A percentile compares a stretch with the other conserved stretches of the same genome.
Evolutionary conservation across 495 filamentous ascomycete genomes (phyloP).

Genomic region (Gamarada debralockiae): DNA sequence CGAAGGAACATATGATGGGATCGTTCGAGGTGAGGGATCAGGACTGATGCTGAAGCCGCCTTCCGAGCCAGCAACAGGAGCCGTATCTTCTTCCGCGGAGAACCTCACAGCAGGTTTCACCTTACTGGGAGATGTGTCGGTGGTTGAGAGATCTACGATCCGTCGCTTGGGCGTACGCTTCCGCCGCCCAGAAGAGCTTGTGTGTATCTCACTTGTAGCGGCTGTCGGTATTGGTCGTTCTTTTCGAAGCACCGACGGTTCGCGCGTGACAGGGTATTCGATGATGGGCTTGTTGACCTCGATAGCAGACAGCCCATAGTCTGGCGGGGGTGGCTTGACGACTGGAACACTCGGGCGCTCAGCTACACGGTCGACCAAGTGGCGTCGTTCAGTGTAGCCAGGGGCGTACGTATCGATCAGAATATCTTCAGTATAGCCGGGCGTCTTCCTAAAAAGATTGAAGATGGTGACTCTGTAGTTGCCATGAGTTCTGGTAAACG

Average conservation of each 20-base stretch:
- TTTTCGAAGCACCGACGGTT: slow-evolving; percentile 47
- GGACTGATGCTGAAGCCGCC: slow-evolving; percentile 25
- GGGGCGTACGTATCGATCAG: slow-evolving; percentile 81
- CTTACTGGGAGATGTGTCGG: slow-evolving; percentile 42
- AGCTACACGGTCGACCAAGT: slow-evolving; percentile 76
- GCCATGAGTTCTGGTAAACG: slow-evolving; percentile 82
- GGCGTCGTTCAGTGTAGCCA: slow-evolving; percentile 75
- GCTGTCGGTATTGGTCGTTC: slow-evolving; percentile 40
- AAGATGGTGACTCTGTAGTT: slow-evolving; percentile 87
- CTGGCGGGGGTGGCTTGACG: slow-evolving; percentile 58
- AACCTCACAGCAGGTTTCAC: slow-evolving; percentile 12
- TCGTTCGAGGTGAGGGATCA: slow-evolving; percentile 19
- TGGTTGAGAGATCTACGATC: slow-evolving; percentile 77
- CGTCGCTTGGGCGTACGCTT: slow-evolving; percentile 60
- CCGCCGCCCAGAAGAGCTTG: slow-evolving; percentile 38
- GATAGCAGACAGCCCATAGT: slow-evolving; percentile 51
- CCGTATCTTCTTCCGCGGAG: slow-evolving; percentile 14
- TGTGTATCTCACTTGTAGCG: slow-evolving; percentile 46
- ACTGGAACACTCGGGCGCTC: slow-evolving; percentile 72
- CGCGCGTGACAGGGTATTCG: slow-evolving; percentile 38
- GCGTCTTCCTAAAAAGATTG: slow-evolving; percentile 91
- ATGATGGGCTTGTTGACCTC: slow-evolving; percentile 61
- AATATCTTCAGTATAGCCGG: slow-evolving; percentile 87
- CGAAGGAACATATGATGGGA: slow-evolving; percentile 18
- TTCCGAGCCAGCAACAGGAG: slow-evolving; percentile 10